Conservation (phyloP, 768 basidiomycete genomes). For the Podaxis sp. region DNA sequence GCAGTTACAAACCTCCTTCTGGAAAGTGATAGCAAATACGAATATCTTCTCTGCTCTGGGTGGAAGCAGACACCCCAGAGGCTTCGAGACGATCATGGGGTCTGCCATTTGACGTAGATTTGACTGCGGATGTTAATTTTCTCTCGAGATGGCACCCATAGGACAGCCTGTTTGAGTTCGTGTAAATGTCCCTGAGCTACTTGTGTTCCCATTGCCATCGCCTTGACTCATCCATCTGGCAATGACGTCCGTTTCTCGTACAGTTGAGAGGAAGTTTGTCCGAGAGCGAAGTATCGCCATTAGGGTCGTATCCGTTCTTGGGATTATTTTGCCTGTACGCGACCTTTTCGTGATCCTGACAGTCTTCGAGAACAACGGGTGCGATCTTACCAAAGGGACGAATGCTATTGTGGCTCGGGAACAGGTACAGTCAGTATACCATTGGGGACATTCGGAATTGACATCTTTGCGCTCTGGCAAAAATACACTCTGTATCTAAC, state of each 20-base stretch:
- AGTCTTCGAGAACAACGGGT: no score
- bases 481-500: neutral
- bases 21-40: neutral
- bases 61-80: neutral
- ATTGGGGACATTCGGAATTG: neutral
- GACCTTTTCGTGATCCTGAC: neutral
- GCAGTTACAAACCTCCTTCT: neutral
- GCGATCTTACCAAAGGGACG: no score
- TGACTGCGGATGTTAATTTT: neutral
- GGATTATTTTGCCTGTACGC: neutral
- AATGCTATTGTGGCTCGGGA: neutral
- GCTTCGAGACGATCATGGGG: neutral
- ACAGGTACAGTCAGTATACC: neutral
- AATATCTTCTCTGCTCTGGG: neutral
- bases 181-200: neutral
- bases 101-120: neutral
- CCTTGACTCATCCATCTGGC: neutral
- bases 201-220: neutral
- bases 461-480: neutral
- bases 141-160: neutral
- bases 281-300: neutral
- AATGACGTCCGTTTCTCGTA: neutral
- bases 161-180: neutral
- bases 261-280: neutral
- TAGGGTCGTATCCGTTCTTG: neutral